These are phyloP conservation scores for Sphaerulina musiva DNA, from an alignment of 2,329 filamentous ascomycete genomes.

Conservation along the genomic window DNA sequence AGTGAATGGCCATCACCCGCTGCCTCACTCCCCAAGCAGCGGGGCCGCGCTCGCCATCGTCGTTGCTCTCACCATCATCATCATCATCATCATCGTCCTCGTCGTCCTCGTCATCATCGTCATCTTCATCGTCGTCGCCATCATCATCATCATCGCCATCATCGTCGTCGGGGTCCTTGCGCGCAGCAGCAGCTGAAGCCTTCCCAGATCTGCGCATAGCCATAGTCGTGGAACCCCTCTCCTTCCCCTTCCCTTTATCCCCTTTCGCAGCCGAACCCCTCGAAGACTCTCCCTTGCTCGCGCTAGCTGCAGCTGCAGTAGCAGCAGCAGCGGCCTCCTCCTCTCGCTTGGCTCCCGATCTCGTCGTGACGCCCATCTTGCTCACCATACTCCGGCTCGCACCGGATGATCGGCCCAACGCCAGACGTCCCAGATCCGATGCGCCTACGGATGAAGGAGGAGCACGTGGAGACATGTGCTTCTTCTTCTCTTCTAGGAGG, in stretches of 20 bases:
- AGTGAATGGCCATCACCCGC: not conserved
- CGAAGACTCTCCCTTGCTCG: constrained; percentile 5
- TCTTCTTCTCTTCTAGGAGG: not conserved
- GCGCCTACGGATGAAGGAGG: constrained; percentile 16
- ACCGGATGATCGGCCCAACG: constrained; percentile 3
- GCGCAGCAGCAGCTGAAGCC: not conserved
- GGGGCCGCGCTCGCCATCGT: not conserved
- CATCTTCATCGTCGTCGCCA: constrained; percentile 8
- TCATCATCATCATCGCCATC: constrained; percentile 10
- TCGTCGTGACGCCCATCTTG: constrained; percentile 17
- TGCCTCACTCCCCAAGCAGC: not conserved
- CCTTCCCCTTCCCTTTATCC: constrained; percentile 11
- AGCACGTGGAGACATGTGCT: constrained; percentile 17
- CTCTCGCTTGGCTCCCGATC: constrained; percentile 15
- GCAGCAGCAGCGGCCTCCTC: not conserved
- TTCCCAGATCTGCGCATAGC: constrained; percentile 1
- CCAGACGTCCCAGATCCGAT: constrained; percentile 18
- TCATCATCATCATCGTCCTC: constrained; percentile 9
- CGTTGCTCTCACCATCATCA: not conserved
- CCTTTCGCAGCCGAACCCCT: not conserved
- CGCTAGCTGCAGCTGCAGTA: not conserved
- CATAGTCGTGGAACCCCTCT: constrained; percentile 3
- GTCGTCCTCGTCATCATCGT: constrained; percentile 5
- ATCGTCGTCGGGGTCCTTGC: constrained; percentile 1
- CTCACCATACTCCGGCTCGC: not conserved